phyloP scores from a whole-genome alignment of 2,329 filamentous ascomycete species.

The Penicillium sp. region DNA sequence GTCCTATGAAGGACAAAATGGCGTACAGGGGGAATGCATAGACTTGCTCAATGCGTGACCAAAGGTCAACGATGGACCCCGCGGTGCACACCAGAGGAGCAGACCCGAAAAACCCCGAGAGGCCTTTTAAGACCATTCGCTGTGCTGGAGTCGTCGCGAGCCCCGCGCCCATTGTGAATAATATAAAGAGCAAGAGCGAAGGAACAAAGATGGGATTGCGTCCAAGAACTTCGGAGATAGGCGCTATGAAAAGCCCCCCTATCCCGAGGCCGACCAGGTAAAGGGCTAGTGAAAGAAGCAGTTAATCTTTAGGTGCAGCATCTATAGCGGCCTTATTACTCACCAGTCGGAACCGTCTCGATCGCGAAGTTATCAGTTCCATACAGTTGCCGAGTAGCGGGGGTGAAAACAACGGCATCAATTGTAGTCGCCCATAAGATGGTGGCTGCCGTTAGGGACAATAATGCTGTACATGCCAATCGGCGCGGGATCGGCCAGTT shows the following conservation, averaged over 20 bases:
- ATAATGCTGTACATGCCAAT: background rate
- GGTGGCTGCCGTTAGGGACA: background rate
- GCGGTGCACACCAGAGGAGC: constrained; percentile 12
- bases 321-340: background rate
- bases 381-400: background rate
- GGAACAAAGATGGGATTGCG: constrained; percentile 11
- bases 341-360: background rate
- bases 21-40: constrained; percentile 12
- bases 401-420: background rate
- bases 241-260: constrained; percentile 9
- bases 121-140: background rate
- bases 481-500: background rate
- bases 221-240: constrained; percentile 12
- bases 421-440: background rate
- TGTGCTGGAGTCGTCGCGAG: background rate
- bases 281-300: constrained; percentile 3
- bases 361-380: background rate
- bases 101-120: constrained; percentile 13
- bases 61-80: constrained; percentile 12
- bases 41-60: constrained; percentile 12
- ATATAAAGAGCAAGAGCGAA: background rate
- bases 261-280: constrained; percentile 10
- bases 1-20: background rate
- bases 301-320: background rate
- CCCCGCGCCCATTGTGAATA: background rate